Conservation (phyloP, 805 yeast species). For the Clavispora carvajalis region DNA sequence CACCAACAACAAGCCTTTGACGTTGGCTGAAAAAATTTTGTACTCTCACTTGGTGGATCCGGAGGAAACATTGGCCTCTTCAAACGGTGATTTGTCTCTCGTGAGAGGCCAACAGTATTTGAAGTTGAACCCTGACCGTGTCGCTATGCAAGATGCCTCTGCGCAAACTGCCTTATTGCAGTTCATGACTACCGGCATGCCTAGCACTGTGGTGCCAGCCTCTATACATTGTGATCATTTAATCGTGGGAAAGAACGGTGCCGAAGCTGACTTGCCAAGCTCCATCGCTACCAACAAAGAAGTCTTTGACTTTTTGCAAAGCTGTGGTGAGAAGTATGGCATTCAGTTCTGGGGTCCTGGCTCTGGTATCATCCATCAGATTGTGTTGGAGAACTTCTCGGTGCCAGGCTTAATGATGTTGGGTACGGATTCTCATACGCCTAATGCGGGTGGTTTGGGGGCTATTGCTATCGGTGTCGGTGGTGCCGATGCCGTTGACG, state of each 20-base stretch:
- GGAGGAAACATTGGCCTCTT: slow-evolving; percentile 61
- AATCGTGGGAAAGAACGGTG: slow-evolving; percentile 95
- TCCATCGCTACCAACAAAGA: slow-evolving; percentile 87
- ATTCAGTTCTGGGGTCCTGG: slow-evolving; percentile 99
- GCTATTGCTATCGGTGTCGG: slow-evolving; percentile 99
- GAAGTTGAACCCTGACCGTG: slow-evolving; percentile 94
- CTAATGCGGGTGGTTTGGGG: slow-evolving; percentile 98
- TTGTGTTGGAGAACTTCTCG: slow-evolving; percentile 92
- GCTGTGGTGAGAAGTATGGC: slow-evolving; percentile 92
- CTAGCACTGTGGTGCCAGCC: slow-evolving; percentile 84
- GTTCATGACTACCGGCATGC: slow-evolving; percentile 95
- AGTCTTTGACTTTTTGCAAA: slow-evolving; percentile 89
- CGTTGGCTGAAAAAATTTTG: slow-evolving; percentile 90
- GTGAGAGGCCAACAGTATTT: slow-evolving; percentile 86
- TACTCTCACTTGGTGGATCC: slow-evolving; percentile 91
- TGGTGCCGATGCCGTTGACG: slow-evolving; percentile 99
- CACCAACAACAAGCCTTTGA: slow-evolving; percentile 68
- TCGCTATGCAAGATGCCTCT: slow-evolving; percentile 99
- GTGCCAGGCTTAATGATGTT: slow-evolving; percentile 96
- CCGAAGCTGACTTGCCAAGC: slow-evolving; percentile 70
- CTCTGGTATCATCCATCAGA: slow-evolving; percentile 97
- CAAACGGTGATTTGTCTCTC: slow-evolving; percentile 44
- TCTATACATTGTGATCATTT: slow-evolving; percentile 98
- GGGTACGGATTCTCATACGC: slow-evolving; percentile 98
- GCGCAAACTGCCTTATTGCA: slow-evolving; percentile 99